Percentiles rank a stretch among this genome's conserved stretches.
Evolutionary conservation across 306 rosid species (phyloP).

Genomic region (Acacia acuminata): DNA sequence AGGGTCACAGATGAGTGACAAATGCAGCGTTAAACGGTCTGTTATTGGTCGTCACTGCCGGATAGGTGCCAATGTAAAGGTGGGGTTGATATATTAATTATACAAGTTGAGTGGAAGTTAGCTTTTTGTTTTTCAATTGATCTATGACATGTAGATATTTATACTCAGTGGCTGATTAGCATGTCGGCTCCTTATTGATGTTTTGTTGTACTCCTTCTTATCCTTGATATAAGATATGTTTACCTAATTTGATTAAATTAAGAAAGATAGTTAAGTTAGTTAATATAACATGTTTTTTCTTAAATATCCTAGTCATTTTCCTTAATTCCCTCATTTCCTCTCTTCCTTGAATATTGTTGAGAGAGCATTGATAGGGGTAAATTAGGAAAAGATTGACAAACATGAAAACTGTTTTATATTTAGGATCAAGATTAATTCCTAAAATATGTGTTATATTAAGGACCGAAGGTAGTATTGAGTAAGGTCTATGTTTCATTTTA

Average conservation of each 20-base stretch:
- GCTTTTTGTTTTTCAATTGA: conserved; percentile 17
- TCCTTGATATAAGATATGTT: no score
- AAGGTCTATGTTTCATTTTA: neutral
- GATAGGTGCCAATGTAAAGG: conserved; percentile 97
- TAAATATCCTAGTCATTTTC: no score
- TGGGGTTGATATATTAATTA: conserved; percentile 37
- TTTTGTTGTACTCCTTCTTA: neutral
- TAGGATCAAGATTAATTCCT: no score
- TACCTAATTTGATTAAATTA: no score
- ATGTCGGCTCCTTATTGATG: conserved; percentile 4
- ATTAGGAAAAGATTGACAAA: no score
- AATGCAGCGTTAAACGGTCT: conserved; percentile 95
- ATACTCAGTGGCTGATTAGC: conserved; percentile 7
- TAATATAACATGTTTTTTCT: no score
- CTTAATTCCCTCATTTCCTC: no score
- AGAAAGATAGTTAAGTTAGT: no score
- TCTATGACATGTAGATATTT: neutral
- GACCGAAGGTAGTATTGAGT: neutral
- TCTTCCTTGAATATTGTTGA: no score
- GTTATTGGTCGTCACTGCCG: conserved; percentile 98
- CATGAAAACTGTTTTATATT: no score
- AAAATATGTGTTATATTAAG: no score
- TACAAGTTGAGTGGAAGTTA: conserved; percentile 28
- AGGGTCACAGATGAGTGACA: conserved; percentile 97
- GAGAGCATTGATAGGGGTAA: no score